Evolutionary conservation across 257 asterid species (phyloP), one percentile per base, ranked within the genome.

Genomic region (Scutellaria barbata): DNA sequence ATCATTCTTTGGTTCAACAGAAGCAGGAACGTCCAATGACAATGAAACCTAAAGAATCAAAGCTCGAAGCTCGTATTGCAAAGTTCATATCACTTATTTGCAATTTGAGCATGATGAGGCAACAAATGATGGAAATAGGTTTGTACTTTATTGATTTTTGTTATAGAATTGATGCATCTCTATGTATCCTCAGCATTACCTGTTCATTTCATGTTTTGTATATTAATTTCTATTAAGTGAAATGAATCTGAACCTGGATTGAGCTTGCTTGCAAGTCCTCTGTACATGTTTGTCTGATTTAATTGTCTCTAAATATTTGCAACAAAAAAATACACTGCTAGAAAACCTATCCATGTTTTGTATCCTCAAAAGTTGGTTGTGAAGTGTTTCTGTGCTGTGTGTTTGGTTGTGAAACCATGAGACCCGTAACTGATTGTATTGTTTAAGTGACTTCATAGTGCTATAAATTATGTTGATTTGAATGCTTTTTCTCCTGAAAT

Each of bases 61-160:
- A 90, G 86, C 79, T 90, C 78, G 98, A 83, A 71, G 78, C 86
- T 37, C 87, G 89, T 12, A 75, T 93, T 77, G 96, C 96, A 64
- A 89, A 89, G 81, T 90, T 93, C 86, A 81, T 90, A 61, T 90
- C 97, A 64, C 95, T 89, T 78, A 86, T 93, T 69, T 93, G 97
- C 84, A 89, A 83, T 72, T 72, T 83, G 73, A 89, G 93, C 84
- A 93, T 93, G 98, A 93, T 93, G 98, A 86, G 78, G 85, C 96
- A 93, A 71, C 98, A 90, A 65, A 93, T 93, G 98, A 85, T 89
- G 82, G 98, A 93, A 80, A 90, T 93, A 85, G 97, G 97, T 90
- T 41, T 41, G 85, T 59, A 37, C 68, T 45, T 74, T 13, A 22
- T 50, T 14, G 8, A 40, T 62, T 62, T 22, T 59, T 37, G 7